Evolutionary conservation across 1,139 yeast species (phyloP).

Genomic region (Geotrichum restrictum): DNA sequence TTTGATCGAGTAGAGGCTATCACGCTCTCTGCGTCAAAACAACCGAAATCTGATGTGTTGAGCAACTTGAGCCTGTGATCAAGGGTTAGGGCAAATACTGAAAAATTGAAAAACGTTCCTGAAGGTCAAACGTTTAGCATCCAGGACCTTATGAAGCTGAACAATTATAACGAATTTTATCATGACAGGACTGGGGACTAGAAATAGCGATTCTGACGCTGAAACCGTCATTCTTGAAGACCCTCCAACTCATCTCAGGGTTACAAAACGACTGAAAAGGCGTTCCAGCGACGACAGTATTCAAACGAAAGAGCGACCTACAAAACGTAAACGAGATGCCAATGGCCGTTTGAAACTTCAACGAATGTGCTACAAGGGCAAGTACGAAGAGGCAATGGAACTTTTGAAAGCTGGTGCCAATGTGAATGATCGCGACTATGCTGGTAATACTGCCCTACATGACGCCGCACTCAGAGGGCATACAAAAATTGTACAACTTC

Average conservation of each 20-base stretch:
- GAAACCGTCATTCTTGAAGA: slow-evolving; percentile 37
- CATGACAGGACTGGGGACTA: no score
- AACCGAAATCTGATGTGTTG: no score
- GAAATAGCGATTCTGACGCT: slow-evolving; percentile 30
- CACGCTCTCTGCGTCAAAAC: no score
- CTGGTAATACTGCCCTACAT: slow-evolving; percentile 85
- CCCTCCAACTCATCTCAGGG: slow-evolving; percentile 18
- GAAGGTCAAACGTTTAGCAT: no score
- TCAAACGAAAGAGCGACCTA: not conserved
- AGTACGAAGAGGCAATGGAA: slow-evolving; percentile 54
- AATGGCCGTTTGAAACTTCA: slow-evolving; percentile 78
- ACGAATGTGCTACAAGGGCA: slow-evolving; percentile 80
- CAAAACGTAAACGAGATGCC: slow-evolving; percentile 52
- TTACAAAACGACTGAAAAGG: slow-evolving; percentile 24
- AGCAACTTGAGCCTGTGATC: no score
- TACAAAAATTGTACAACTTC: slow-evolving; percentile 34
- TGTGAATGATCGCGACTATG: slow-evolving; percentile 82
- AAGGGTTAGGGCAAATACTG: no score
- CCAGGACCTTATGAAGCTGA: no score
- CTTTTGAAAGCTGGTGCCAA: slow-evolving; percentile 60
- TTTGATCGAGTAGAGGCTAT: no score
- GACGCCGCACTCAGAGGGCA: slow-evolving; percentile 85
- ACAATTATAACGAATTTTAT: no score
- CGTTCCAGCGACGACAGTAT: slow-evolving; percentile 17
- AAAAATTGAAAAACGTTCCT: no score